A percentile compares a stretch with the other conserved stretches of the same genome.
Evolutionary conservation across 1,139 yeast species (phyloP).

Genomic region (Yamadazyma aaseri): DNA sequence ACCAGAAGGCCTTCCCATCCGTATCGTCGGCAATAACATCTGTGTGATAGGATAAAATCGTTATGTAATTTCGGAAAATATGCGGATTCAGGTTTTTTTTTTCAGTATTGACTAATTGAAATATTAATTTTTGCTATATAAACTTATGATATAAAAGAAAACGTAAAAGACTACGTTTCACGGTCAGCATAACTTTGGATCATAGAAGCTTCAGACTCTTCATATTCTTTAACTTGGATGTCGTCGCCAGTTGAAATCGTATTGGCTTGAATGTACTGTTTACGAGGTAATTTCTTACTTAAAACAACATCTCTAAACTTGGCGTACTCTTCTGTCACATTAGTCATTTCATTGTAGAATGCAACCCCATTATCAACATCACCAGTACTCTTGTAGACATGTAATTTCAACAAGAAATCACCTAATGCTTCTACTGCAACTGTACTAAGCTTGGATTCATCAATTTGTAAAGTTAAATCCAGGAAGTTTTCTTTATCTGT

Average conservation of each 20-base stretch:
- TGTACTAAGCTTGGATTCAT: constrained; percentile 58
- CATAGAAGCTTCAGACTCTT: constrained; percentile 73
- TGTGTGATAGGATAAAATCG: no score
- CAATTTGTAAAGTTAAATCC: constrained; percentile 61
- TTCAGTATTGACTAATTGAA: no score
- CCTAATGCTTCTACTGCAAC: constrained; percentile 75
- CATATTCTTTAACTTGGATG: constrained; percentile 66
- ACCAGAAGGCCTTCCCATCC: no score
- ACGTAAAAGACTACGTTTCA: constrained; percentile 13
- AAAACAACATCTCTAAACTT: constrained; percentile 67
- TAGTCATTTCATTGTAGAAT: constrained; percentile 64
- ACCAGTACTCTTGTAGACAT: constrained; percentile 75
- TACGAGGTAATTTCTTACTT: constrained; percentile 74
- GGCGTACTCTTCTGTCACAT: constrained; percentile 62
- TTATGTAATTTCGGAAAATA: not conserved
- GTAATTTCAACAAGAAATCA: constrained; percentile 68
- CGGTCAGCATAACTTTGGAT: constrained; percentile 76
- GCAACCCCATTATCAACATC: constrained; percentile 62
- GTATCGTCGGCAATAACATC: not conserved
- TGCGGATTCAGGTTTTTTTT: not conserved
- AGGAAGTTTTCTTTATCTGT: constrained; percentile 43
- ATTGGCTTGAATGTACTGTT: constrained; percentile 81
- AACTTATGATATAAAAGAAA: no score
- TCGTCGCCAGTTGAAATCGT: constrained; percentile 43
- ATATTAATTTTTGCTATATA: not conserved